Conservation (phyloP, 2,329 filamentous ascomycete genomes). For the Fusarium denticulatum region DNA sequence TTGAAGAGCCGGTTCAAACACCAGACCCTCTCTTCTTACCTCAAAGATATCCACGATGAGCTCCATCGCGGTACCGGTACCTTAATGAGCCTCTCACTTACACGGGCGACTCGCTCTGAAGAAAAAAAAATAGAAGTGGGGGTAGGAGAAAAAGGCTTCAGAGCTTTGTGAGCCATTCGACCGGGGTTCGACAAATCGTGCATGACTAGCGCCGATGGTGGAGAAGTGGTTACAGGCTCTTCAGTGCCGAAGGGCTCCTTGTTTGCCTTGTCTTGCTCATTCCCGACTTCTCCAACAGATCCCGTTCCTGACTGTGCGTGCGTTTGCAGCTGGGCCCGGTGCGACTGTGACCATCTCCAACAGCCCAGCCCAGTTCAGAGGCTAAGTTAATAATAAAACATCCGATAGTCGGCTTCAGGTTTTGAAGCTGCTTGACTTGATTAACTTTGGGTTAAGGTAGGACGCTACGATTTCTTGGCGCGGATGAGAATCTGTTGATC, state of each 20-base stretch:
- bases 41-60: constrained; percentile 33
- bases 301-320: constrained; percentile 24
- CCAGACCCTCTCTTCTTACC: constrained; percentile 30
- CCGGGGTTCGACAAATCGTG: constrained; percentile 45
- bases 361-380: not conserved
- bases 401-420: constrained; percentile 19
- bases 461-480: constrained; percentile 21
- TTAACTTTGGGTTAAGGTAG: constrained; percentile 32
- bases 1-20: constrained; percentile 27
- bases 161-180: constrained; percentile 25
- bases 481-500: not conserved
- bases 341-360: constrained; percentile 21
- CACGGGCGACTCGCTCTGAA: constrained; percentile 14
- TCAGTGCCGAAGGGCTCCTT: constrained; percentile 40
- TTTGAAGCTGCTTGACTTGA: not conserved
- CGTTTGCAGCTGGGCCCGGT: not conserved
- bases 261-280: not conserved
- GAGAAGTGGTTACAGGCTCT: constrained; percentile 17
- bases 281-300: constrained; percentile 28
- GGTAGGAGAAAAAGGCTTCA: constrained; percentile 10
- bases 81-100: constrained; percentile 30
- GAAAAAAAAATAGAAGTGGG: constrained; percentile 21
- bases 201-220: constrained; percentile 40
- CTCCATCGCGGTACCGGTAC: constrained; percentile 34
- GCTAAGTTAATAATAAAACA: constrained; percentile 29